Evolutionary conservation across 2,329 filamentous ascomycete species (phyloP).

Genomic region (Penicillium sp.): DNA sequence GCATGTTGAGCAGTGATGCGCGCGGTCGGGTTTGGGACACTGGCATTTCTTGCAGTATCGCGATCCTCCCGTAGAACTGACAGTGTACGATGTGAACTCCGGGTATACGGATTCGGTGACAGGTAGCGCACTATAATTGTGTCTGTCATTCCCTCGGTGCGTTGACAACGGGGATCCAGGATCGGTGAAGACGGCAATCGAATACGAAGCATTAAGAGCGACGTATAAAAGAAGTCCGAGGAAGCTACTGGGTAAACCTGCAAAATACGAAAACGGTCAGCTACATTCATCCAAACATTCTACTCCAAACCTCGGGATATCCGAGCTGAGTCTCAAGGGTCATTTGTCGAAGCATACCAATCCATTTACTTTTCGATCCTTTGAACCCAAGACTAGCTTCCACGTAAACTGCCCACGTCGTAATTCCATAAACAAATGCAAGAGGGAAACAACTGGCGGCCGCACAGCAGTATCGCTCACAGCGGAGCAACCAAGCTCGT

Average conservation of each 20-base stretch:
- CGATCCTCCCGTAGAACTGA: slow-evolving; percentile 83
- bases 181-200: slow-evolving; percentile 86
- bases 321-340: not conserved
- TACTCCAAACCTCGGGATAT: not conserved
- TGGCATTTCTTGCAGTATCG: slow-evolving; percentile 98
- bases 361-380: slow-evolving; percentile 51
- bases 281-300: not conserved
- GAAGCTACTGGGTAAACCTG: slow-evolving; percentile 53
- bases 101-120: slow-evolving; percentile 66
- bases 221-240: slow-evolving; percentile 71
- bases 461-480: slow-evolving; percentile 82
- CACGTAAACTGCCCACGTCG: slow-evolving; percentile 94
- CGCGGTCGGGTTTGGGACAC: slow-evolving; percentile 87
- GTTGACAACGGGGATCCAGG: slow-evolving; percentile 66
- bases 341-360: slow-evolving; percentile 30
- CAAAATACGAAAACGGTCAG: not conserved
- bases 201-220: slow-evolving; percentile 86
- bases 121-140: slow-evolving; percentile 74
- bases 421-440: slow-evolving; percentile 81
- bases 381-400: slow-evolving; percentile 70
- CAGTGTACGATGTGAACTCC: slow-evolving; percentile 76
- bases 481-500: slow-evolving; percentile 45
- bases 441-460: slow-evolving; percentile 83
- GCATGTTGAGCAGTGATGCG: slow-evolving; percentile 96
- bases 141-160: slow-evolving; percentile 29